Evolutionary conservation across 306 rosid species (phyloP).

Genomic region (Clitoria ternatea): DNA sequence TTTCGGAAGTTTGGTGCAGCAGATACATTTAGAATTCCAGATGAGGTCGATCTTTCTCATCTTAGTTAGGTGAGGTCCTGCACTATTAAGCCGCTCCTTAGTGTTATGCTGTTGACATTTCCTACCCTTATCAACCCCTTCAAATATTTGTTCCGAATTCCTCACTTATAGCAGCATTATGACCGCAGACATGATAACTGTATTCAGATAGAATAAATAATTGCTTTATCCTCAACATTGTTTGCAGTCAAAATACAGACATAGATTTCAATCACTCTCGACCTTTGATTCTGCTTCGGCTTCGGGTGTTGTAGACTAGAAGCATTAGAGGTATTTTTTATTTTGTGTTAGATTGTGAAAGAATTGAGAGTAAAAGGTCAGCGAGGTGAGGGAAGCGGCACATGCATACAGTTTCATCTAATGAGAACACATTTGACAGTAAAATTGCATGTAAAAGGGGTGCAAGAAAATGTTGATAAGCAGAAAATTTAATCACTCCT

Average conservation of each 20-base stretch:
- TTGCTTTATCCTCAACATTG: not conserved
- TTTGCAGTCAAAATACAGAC: not conserved
- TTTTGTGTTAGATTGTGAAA: not conserved
- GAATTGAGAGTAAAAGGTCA: not conserved
- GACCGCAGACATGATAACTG: not conserved
- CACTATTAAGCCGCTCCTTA: not conserved
- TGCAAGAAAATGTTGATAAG: not conserved
- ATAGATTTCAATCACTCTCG: not conserved
- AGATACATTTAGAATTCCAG: conserved; percentile 77
- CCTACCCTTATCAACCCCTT: not conserved
- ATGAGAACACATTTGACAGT: not conserved
- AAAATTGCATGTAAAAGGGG: not conserved
- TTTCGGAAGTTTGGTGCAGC: conserved; percentile 95
- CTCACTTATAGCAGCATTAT: not conserved
- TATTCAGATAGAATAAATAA: not conserved
- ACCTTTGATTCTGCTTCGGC: not conserved
- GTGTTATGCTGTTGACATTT: conserved; percentile 2
- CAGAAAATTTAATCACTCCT: not conserved
- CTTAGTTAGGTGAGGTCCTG: conserved; percentile 65
- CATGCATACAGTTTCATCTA: not conserved
- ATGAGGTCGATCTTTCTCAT: conserved; percentile 57
- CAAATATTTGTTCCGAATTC: not conserved
- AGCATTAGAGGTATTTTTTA: not conserved
- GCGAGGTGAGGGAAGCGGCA: not conserved
- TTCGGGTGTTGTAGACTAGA: not conserved